phyloP scores from a whole-genome alignment of 768 basidiomycete genomes.

The Suillus ampliporus region DNA sequence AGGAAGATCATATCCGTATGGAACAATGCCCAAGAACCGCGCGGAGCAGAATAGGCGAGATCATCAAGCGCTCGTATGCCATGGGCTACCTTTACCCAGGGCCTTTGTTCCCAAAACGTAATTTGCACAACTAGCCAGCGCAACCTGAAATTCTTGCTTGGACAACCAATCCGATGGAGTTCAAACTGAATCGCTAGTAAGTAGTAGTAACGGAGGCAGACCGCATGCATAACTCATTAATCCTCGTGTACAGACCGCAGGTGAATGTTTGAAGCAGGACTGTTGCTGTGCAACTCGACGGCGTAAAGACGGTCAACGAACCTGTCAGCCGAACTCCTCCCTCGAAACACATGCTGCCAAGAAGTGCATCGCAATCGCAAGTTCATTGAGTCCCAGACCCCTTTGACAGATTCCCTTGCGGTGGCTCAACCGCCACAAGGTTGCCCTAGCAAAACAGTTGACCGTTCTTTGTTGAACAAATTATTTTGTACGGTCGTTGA shows the following conservation, averaged over 20 bases:
- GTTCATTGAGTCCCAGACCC: background rate
- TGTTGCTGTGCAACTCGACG: background rate
- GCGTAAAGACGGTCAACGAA: background rate
- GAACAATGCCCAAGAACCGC: conserved; percentile 22
- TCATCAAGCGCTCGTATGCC: conserved; percentile 4
- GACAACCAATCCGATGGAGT: background rate
- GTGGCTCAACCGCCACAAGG: background rate
- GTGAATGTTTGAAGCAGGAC: background rate
- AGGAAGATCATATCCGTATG: conserved; percentile 9
- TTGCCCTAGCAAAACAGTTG: background rate
- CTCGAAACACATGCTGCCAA: background rate
- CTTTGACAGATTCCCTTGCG: background rate
- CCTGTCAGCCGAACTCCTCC: background rate
- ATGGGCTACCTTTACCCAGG: conserved; percentile 18
- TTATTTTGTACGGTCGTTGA: background rate
- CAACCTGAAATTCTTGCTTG: background rate
- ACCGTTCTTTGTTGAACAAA: background rate
- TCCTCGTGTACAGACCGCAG: background rate
- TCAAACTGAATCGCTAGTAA: background rate
- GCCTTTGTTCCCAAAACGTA: conserved; percentile 29
- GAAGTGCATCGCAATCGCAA: background rate
- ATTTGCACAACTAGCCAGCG: background rate
- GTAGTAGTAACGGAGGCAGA: no score
- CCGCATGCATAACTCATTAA: no score
- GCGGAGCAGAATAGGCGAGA: conserved; percentile 11